Conservation (phyloP, 2,329 filamentous ascomycete genomes). For the Hypoxylon sp. region DNA sequence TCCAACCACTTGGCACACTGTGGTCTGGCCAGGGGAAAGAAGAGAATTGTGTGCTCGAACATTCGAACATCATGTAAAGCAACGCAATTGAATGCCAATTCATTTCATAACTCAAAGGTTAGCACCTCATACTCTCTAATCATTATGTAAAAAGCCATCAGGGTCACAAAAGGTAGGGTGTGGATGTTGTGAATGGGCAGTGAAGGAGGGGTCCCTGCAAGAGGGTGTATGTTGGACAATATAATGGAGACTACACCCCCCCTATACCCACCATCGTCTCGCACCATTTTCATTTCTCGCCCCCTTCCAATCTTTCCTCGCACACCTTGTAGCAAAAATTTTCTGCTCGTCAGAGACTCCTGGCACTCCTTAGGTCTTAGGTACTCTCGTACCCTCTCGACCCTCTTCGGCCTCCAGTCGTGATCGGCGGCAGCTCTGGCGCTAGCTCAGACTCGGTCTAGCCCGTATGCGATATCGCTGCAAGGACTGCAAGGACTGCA, state of each 20-base stretch:
- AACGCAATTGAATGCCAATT: background rate
- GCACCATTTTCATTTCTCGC: slow-evolving; percentile 29
- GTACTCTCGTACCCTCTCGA: slow-evolving; percentile 29
- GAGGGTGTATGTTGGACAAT: slow-evolving; percentile 24
- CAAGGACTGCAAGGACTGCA: slow-evolving; percentile 41
- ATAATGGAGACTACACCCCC: slow-evolving; percentile 38
- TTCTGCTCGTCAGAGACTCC: slow-evolving; percentile 30
- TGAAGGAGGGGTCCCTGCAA: slow-evolving; percentile 24
- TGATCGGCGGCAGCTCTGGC: slow-evolving; percentile 47
- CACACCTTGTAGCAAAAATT: slow-evolving; percentile 40
- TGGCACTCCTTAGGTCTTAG: background rate
- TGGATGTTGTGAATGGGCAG: slow-evolving; percentile 20
- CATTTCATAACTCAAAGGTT: slow-evolving; percentile 21
- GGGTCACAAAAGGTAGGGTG: slow-evolving; percentile 20
- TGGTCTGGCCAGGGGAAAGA: slow-evolving; percentile 2
- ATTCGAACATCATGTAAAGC: background rate
- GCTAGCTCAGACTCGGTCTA: slow-evolving; percentile 47
- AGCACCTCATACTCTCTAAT: slow-evolving; percentile 6
- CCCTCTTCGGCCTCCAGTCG: slow-evolving; percentile 24
- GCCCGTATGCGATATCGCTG: slow-evolving; percentile 45
- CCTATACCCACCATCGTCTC: slow-evolving; percentile 19
- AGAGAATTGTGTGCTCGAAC: background rate
- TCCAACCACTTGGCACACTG: slow-evolving; percentile 1
- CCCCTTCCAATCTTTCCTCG: slow-evolving; percentile 35
- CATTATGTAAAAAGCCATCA: slow-evolving; percentile 27